Evolutionary conservation across 371 early-diverging fungal genomes (phyloP), one percentile per base, ranked within the genome.

Genomic region (Lichtheimia ramosa): DNA sequence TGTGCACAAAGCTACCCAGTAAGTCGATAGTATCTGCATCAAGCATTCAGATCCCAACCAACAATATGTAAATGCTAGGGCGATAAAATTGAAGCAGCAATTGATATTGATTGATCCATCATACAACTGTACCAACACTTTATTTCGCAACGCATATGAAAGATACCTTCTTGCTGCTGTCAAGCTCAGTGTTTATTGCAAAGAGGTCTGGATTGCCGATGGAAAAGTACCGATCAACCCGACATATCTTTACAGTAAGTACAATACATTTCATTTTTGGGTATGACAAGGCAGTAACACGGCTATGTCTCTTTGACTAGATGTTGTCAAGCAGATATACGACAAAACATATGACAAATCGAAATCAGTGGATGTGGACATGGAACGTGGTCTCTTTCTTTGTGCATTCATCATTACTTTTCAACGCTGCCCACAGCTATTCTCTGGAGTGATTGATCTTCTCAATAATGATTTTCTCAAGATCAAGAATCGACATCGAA

Each of bases 71-170:
- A 15, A 62, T 56, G 24, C 25, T 39, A 65, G 81, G 49, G 75
- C 74, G 52, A 62, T 90, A 12, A 85, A 83, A 40, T 58, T 75
- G 14, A 85, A 78, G 52, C 71, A 74, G 63, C 75, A 79, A 41
- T 65, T 69, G 20, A 65, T 91, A 18, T 83, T 84, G 48, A 68
- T 89, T 41, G 86, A 89, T 65, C 62, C 78, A 23, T 50, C 58
- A 13, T 66, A 90, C 61, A 92, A 92, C 64, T 74, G 84, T 7
- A 53, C 59, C 27, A 14, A 58, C 6, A 78, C 74, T 0, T 83
- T 92, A 3, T 58, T 83, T 14, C 60, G 85, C 41, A 94, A 93
- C 59, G 61, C 93, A n/a, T 87, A 88, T 65, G 85, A 90, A 43
- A 85, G 81, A 34, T 86, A 88, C 55, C 13, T 74, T 13, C 51